Evolutionary conservation across 1,284 basidiomycete genomes (phyloP).

Genomic region (Fomitopsis palustris): DNA sequence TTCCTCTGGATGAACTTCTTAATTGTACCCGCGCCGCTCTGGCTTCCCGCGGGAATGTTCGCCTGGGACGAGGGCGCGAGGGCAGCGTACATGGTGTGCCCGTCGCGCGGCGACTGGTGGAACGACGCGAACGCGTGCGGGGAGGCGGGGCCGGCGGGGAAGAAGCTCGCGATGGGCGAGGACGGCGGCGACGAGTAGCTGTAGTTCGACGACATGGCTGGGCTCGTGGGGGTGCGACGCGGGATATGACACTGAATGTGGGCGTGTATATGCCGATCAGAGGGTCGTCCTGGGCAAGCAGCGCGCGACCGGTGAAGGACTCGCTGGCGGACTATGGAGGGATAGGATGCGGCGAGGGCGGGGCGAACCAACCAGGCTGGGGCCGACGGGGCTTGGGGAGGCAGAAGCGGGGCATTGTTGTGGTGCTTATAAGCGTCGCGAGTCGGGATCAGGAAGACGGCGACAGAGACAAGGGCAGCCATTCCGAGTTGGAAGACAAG

Average conservation of each 20-base stretch:
- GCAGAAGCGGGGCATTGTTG: background rate
- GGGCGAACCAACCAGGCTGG: background rate
- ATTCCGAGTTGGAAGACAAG: slow-evolving; percentile 20
- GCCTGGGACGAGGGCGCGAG: slow-evolving; percentile 27
- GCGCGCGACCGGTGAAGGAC: background rate
- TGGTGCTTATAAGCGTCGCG: slow-evolving; percentile 7
- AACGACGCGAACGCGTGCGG: slow-evolving; percentile 60
- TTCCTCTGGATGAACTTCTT: slow-evolving; percentile 7
- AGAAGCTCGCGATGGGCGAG: slow-evolving; percentile 30
- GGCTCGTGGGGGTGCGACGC: background rate
- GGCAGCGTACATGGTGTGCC: slow-evolving; percentile 61
- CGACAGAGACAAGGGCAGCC: background rate
- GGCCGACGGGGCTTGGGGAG: background rate
- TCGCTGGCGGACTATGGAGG: background rate
- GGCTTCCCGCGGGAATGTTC: background rate
- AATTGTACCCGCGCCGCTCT: background rate
- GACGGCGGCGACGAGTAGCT: slow-evolving; percentile 25
- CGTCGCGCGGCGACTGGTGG: slow-evolving; percentile 64
- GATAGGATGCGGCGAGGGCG: background rate
- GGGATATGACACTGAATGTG: slow-evolving; percentile 4
- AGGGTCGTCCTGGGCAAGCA: background rate
- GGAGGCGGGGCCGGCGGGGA: slow-evolving; percentile 33
- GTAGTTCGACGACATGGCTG: slow-evolving; percentile 28
- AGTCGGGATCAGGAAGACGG: background rate
- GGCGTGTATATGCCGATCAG: background rate